Evolutionary conservation across 1,139 yeast species (phyloP).

Genomic region (Casaregolazyma lundiana): DNA sequence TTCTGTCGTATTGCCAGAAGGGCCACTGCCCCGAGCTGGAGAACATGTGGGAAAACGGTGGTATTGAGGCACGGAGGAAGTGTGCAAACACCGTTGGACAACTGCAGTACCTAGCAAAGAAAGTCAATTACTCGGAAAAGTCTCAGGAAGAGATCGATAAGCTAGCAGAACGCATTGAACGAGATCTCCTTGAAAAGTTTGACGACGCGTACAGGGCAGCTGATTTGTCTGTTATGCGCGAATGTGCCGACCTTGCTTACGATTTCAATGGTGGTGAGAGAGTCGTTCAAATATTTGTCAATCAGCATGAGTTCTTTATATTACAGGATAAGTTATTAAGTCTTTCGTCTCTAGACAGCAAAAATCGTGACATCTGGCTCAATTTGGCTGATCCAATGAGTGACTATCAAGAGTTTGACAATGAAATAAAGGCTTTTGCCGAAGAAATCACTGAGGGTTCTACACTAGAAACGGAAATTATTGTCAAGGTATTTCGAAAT

Average conservation of each 20-base stretch:
- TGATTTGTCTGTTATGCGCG: conserved; percentile 68
- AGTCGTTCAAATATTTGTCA: conserved; percentile 78
- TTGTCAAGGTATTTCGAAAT: conserved; percentile 66
- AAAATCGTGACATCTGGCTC: conserved; percentile 42
- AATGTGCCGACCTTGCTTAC: conserved; percentile 70
- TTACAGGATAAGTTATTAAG: conserved; percentile 44
- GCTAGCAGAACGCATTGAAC: conserved; percentile 75
- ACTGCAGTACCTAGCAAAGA: conserved; percentile 58
- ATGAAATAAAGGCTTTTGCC: conserved; percentile 37
- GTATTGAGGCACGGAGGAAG: conserved; percentile 49
- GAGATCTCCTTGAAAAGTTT: conserved; percentile 40
- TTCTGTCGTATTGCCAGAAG: conserved; percentile 63
- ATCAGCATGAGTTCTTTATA: conserved; percentile 69
- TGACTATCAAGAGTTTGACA: conserved; percentile 38
- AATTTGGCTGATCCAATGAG: conserved; percentile 44
- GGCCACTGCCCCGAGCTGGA: conserved; percentile 55
- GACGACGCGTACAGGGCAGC: conserved; percentile 45
- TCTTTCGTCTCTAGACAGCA: conserved; percentile 31
- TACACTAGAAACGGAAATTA: conserved; percentile 67
- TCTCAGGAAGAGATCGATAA: conserved; percentile 54
- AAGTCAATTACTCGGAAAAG: conserved; percentile 48
- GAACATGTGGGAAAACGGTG: conserved; percentile 32
- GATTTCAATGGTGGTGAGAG: conserved; percentile 83
- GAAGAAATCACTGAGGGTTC: conserved; percentile 45
- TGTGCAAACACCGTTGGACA: conserved; percentile 70